Percentiles rank a stretch among this genome's conserved stretches.
Conservation (phyloP, 352 stramenopile genomes). For the Globisporangium cystogenes region DNA sequence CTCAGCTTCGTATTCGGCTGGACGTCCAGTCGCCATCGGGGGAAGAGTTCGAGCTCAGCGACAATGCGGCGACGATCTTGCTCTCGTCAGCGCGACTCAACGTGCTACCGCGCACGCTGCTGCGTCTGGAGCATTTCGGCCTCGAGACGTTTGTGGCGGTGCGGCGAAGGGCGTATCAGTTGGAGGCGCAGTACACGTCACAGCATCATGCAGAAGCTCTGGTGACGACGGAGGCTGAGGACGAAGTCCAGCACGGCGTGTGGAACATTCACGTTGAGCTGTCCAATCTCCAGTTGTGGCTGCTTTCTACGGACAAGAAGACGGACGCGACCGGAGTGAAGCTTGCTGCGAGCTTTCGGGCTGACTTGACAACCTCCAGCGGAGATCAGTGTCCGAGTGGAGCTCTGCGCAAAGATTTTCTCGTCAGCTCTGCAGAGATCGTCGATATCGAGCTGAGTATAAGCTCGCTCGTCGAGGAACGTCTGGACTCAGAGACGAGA, state of each 20-base stretch:
- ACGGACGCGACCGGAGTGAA: slow-evolving; percentile 46
- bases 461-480: slow-evolving; percentile 16
- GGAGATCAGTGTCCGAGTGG: background rate
- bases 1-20: slow-evolving; percentile 7
- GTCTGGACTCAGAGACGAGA: slow-evolving; percentile 2
- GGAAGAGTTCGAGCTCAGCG: background rate
- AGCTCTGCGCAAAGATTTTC: slow-evolving; percentile 4
- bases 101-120: slow-evolving; percentile 37
- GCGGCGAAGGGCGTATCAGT: slow-evolving; percentile 30
- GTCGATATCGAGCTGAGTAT: slow-evolving; percentile 35
- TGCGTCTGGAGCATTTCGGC: slow-evolving; percentile 54
- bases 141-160: slow-evolving; percentile 42
- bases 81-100: slow-evolving; percentile 45
- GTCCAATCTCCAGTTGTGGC: slow-evolving; percentile 52
- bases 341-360: slow-evolving; percentile 26
- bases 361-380: slow-evolving; percentile 6
- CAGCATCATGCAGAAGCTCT: no score
- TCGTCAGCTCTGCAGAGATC: slow-evolving; percentile 22
- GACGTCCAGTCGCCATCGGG: background rate
- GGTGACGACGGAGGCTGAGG: background rate
- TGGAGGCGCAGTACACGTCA: slow-evolving; percentile 30
- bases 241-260: background rate
- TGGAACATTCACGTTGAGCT: slow-evolving; percentile 46
- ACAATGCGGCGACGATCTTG: slow-evolving; percentile 5
- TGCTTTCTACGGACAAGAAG: slow-evolving; percentile 60